phyloP scores from a whole-genome alignment of 495 filamentous ascomycete genomes.

The Talaromyces ruber region DNA sequence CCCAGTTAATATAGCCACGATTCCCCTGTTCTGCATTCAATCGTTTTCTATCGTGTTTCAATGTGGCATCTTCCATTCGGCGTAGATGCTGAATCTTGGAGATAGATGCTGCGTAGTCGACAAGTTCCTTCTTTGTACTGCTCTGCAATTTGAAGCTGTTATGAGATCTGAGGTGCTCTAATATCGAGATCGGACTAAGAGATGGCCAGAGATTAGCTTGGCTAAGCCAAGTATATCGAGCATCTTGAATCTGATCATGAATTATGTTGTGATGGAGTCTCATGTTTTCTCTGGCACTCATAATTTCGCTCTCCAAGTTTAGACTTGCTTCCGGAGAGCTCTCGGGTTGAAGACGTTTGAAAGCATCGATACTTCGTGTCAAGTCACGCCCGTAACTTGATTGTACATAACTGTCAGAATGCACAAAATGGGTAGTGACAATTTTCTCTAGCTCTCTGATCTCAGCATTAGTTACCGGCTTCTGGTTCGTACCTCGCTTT shows the following conservation, averaged over 20 bases:
- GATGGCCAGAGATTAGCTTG: constrained; percentile 43
- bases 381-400: constrained; percentile 33
- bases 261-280: not conserved
- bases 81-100: constrained; percentile 27
- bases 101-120: constrained; percentile 26
- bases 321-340: not conserved
- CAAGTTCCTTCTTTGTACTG: constrained; percentile 8
- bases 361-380: constrained; percentile 12
- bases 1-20: constrained; percentile 43
- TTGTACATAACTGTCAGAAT: constrained; percentile 19
- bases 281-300: not conserved
- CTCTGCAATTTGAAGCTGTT: constrained; percentile 19
- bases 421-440: constrained; percentile 14
- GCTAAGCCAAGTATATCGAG: constrained; percentile 36
- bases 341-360: constrained; percentile 9
- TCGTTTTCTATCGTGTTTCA: constrained; percentile 16
- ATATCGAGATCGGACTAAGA: constrained; percentile 36
- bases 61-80: constrained; percentile 29
- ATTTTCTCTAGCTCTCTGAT: constrained; percentile 26
- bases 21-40: constrained; percentile 44
- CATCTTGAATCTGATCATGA: constrained; percentile 11
- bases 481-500: no score
- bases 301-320: not conserved
- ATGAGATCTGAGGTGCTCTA: constrained; percentile 43
- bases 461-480: not conserved